phyloP scores from a whole-genome alignment of 192 early-diverging fungal genomes.

The Entophlyctis luteolus region DNA sequence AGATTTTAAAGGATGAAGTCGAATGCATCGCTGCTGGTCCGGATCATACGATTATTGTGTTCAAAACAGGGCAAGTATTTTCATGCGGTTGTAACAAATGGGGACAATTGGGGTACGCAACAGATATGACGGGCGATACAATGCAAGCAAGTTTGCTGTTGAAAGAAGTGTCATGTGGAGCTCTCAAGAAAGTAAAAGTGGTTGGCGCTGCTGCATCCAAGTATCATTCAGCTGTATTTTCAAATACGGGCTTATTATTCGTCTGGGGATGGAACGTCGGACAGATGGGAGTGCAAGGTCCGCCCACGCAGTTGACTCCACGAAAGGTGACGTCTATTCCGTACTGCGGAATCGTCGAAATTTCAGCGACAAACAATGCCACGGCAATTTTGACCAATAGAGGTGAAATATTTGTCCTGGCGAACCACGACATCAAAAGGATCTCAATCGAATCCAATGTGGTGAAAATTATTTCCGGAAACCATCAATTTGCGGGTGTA shows the following conservation, averaged over 20 bases:
- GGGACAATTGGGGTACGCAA: constrained; percentile 59
- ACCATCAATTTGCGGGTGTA: constrained; percentile 42
- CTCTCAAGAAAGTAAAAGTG: constrained; percentile 50
- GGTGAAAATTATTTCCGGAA: constrained; percentile 40
- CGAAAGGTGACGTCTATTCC: constrained; percentile 58
- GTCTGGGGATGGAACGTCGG: constrained; percentile 71
- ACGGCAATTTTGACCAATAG: constrained; percentile 58
- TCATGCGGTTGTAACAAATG: constrained; percentile 65
- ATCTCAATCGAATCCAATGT: constrained; percentile 23
- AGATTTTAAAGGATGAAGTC: neutral
- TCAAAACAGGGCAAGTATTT: constrained; percentile 51
- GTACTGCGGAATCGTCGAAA: constrained; percentile 48
- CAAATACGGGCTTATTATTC: constrained; percentile 54
- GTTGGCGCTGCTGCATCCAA: constrained; percentile 62
- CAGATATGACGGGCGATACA: constrained; percentile 35
- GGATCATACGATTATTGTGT: constrained; percentile 68
- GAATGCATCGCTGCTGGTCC: constrained; percentile 53
- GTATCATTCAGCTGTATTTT: constrained; percentile 64
- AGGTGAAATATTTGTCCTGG: constrained; percentile 59
- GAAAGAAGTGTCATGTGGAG: constrained; percentile 46
- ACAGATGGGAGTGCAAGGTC: constrained; percentile 47
- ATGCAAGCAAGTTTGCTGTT: constrained; percentile 40
- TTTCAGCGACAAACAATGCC: constrained; percentile 62
- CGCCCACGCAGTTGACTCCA: constrained; percentile 48
- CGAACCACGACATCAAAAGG: constrained; percentile 47